These are phyloP conservation scores for Boletus speciosus DNA, from an alignment of 768 basidiomycete genomes.

Conservation along the genomic window DNA sequence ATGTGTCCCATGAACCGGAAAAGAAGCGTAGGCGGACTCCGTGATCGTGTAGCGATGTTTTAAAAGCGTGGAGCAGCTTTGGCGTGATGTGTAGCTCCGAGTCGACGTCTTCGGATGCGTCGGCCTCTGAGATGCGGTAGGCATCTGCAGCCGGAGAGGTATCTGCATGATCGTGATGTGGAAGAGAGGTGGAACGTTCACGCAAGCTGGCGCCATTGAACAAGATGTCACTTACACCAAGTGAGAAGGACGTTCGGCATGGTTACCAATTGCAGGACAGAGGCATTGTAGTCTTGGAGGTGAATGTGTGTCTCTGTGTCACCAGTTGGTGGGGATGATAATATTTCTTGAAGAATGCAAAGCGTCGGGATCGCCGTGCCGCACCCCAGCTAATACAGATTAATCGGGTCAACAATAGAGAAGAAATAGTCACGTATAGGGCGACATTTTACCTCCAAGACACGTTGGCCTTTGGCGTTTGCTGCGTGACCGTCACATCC, in stretches of 20 bases:
- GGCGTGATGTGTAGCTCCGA: slow-evolving; percentile 68
- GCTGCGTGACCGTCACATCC: slow-evolving; percentile 30
- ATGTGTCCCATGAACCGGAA: slow-evolving; percentile 75
- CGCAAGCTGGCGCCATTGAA: neutral
- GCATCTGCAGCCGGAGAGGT: slow-evolving; percentile 53
- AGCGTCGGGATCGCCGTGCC: slow-evolving; percentile 87
- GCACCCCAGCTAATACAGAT: slow-evolving; percentile 70
- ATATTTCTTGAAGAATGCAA: slow-evolving; percentile 62
- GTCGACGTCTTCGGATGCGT: slow-evolving; percentile 15
- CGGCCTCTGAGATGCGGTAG: slow-evolving; percentile 39
- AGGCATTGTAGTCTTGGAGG: slow-evolving; percentile 89
- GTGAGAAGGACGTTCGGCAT: slow-evolving; percentile 73
- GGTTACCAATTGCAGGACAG: slow-evolving; percentile 76
- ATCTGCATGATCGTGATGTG: slow-evolving; percentile 39
- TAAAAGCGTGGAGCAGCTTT: slow-evolving; percentile 63
- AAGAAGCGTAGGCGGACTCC: slow-evolving; percentile 70
- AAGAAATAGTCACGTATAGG: neutral
- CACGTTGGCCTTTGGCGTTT: slow-evolving; percentile 44
- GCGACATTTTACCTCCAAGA: slow-evolving; percentile 60
- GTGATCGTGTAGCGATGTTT: slow-evolving; percentile 48
- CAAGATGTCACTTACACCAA: slow-evolving; percentile 62
- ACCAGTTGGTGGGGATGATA: slow-evolving; percentile 33
- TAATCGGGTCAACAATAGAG: neutral
- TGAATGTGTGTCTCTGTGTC: slow-evolving; percentile 52
- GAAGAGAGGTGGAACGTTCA: neutral